These are phyloP conservation scores for Mrakia blollopis DNA, from an alignment of 768 basidiomycete genomes.

Conservation along the genomic window DNA sequence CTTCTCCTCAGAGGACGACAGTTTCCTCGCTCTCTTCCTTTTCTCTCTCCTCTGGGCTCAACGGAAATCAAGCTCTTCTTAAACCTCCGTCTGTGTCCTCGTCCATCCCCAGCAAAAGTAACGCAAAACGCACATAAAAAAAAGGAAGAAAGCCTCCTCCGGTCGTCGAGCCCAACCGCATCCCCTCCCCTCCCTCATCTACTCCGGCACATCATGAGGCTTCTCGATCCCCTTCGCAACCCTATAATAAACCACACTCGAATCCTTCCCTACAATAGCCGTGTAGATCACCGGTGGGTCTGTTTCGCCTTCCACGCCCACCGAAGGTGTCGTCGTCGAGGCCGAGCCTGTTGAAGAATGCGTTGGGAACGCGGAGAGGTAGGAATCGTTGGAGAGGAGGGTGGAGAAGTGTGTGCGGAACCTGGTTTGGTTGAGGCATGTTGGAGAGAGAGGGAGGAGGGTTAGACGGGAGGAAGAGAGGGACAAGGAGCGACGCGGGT, in stretches of 20 bases:
- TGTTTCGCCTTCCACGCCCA: conserved; percentile 11
- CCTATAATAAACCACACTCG: conserved; percentile 33
- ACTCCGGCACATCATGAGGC: conserved; percentile 34
- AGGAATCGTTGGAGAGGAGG: conserved; percentile 22
- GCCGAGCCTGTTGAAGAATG: not conserved
- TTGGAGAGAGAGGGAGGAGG: not conserved
- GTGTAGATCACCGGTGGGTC: conserved; percentile 30
- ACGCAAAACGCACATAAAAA: too few species aligned
- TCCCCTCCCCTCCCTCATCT: not conserved
- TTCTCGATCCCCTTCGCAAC: conserved; percentile 31
- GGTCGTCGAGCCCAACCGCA: too few species aligned
- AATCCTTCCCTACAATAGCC: conserved; percentile 30
- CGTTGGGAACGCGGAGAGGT: not conserved
- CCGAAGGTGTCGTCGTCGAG: not conserved
- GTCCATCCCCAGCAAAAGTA: too few species aligned
- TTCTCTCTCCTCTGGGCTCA: too few species aligned
- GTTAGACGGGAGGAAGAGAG: not conserved
- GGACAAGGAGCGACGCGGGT: not conserved
- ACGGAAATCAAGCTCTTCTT: too few species aligned
- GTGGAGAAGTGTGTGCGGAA: not conserved
- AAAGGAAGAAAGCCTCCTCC: too few species aligned
- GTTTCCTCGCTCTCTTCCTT: too few species aligned
- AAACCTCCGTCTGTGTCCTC: too few species aligned
- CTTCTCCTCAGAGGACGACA: too few species aligned
- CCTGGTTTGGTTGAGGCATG: too few species aligned